phyloP scores from a whole-genome alignment of 2,329 filamentous ascomycete genomes.

The Pseudogymnoascus sp. region DNA sequence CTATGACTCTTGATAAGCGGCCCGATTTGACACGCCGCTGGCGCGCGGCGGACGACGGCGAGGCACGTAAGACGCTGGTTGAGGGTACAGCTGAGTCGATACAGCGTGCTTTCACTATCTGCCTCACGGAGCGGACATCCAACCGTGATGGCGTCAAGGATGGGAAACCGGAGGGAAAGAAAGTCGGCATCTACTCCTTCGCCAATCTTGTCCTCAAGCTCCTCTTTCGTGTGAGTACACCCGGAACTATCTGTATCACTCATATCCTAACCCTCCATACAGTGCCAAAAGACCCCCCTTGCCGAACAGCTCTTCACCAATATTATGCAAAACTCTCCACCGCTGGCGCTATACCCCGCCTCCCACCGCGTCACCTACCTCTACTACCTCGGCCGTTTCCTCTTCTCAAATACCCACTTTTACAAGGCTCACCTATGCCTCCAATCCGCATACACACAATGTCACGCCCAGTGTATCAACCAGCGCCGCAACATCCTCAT shows the following conservation, averaged over 20 bases:
- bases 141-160: conserved; percentile 46
- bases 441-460: conserved; percentile 72
- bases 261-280: not conserved
- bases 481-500: conserved; percentile 76
- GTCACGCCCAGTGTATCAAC: conserved; percentile 61
- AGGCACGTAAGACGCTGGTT: conserved; percentile 68
- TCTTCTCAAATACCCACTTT: conserved; percentile 79
- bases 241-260: not conserved
- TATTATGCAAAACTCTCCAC: conserved; percentile 75
- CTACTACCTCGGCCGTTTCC: conserved; percentile 87
- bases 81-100: conserved; percentile 85
- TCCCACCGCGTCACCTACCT: conserved; percentile 85
- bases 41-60: conserved; percentile 43
- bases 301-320: conserved; percentile 86
- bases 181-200: conserved; percentile 81
- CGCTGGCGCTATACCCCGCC: conserved; percentile 72
- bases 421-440: conserved; percentile 67
- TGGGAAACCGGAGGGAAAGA: conserved; percentile 71
- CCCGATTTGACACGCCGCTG: conserved; percentile 68
- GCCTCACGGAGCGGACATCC: conserved; percentile 70
- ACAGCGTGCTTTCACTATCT: conserved; percentile 84
- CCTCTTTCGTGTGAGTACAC: conserved; percentile 62
- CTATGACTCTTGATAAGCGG: conserved; percentile 72
- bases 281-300: conserved; percentile 74
- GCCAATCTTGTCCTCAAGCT: conserved; percentile 86